phyloP scores from a whole-genome alignment of 2,329 filamentous ascomycete genomes.

The Helotiales sp. region DNA sequence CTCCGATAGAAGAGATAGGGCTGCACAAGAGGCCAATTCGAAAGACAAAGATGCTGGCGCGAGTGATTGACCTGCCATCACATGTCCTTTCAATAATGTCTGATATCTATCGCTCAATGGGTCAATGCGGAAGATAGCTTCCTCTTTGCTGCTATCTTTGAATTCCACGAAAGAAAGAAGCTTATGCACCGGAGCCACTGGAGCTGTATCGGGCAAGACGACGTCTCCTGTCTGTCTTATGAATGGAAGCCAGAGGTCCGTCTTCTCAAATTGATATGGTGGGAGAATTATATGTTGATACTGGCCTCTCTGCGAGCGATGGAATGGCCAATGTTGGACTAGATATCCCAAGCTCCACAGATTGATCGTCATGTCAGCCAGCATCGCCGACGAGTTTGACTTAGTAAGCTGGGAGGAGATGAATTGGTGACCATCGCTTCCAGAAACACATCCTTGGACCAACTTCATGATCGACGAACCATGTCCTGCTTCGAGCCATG shows the following conservation, averaged over 20 bases:
- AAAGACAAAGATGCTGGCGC: slow-evolving; percentile 20
- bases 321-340: slow-evolving; percentile 34
- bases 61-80: slow-evolving; percentile 15
- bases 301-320: slow-evolving; percentile 24
- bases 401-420: slow-evolving; percentile 17
- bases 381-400: slow-evolving; percentile 29
- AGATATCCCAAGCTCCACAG: slow-evolving; percentile 35
- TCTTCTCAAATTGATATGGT: slow-evolving; percentile 39
- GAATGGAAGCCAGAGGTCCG: slow-evolving; percentile 9
- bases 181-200: background rate
- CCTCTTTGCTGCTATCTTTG: slow-evolving; percentile 8
- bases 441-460: slow-evolving; percentile 23
- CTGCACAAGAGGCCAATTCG: slow-evolving; percentile 14
- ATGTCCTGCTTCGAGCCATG: slow-evolving; percentile 39
- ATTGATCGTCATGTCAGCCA: slow-evolving; percentile 20
- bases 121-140: slow-evolving; percentile 20
- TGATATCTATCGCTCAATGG: slow-evolving; percentile 14
- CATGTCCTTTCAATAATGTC: slow-evolving; percentile 8
- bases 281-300: slow-evolving; percentile 32
- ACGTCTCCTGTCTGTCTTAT: slow-evolving; percentile 12
- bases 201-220: background rate
- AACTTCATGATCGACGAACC: slow-evolving; percentile 35
- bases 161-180: slow-evolving; percentile 15
- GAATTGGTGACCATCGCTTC: slow-evolving; percentile 28
- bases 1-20: slow-evolving; percentile 7